A percentile compares a stretch with the other conserved stretches of the same genome.
These are phyloP conservation scores for Lycium barbarum DNA, from an alignment of 257 asterid genomes.

Conservation along the genomic window DNA sequence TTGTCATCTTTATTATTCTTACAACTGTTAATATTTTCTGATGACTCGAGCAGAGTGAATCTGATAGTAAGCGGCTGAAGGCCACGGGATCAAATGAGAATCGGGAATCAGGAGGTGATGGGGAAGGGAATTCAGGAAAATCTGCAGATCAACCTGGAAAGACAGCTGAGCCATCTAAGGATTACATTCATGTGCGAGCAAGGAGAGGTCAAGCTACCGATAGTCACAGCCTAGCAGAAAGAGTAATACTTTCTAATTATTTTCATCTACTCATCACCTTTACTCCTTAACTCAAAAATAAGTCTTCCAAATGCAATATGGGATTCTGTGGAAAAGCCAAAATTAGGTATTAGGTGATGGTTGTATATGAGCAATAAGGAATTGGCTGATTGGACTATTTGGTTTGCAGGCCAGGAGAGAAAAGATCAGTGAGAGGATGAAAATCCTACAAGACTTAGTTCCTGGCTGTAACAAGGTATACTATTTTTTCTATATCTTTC, in stretches of 20 bases:
- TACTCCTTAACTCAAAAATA: not conserved
- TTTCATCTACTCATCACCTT: not conserved
- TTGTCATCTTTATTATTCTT: not conserved
- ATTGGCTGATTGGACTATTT: slow-evolving; percentile 11
- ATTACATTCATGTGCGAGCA: slow-evolving; percentile 60
- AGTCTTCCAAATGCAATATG: not conserved
- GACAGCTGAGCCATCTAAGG: slow-evolving; percentile 50
- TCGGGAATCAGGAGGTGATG: slow-evolving; percentile 37
- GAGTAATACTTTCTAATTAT: slow-evolving; percentile 37
- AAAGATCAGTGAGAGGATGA: slow-evolving; percentile 63
- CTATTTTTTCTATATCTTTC: not conserved
- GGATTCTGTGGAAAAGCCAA: not conserved
- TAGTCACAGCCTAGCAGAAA: slow-evolving; percentile 61
- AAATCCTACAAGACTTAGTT: slow-evolving; percentile 58
- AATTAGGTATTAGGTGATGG: not conserved
- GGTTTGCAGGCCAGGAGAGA: slow-evolving; percentile 60
- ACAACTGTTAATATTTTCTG: not conserved
- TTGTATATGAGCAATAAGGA: not conserved
- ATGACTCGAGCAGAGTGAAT: slow-evolving; percentile 41
- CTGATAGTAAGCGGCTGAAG: slow-evolving; percentile 46
- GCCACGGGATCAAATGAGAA: slow-evolving; percentile 39
- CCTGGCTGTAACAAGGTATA: slow-evolving; percentile 64
- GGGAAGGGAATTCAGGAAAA: slow-evolving; percentile 46
- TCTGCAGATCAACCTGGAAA: slow-evolving; percentile 41
- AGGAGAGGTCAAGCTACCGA: slow-evolving; percentile 67